Conservation (phyloP, 495 filamentous ascomycete species). For the Lasiosphaeria miniovina region DNA sequence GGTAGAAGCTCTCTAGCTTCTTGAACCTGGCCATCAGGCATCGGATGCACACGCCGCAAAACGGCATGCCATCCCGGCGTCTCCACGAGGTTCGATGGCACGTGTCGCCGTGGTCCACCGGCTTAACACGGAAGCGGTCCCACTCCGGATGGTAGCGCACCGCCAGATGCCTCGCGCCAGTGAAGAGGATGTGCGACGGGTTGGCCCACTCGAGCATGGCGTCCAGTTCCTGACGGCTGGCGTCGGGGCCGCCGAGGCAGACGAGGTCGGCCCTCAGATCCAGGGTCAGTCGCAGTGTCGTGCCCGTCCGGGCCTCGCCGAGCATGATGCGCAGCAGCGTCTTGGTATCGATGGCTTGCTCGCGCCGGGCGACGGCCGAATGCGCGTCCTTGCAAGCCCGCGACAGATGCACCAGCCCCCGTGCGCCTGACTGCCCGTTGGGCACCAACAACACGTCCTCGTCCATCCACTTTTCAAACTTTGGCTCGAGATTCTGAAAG, state of each 20-base stretch:
- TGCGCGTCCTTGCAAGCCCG: conserved; percentile 20
- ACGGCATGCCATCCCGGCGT: not conserved
- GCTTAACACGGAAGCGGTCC: conserved; percentile 9
- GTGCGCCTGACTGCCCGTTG: conserved; percentile 30
- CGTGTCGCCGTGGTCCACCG: no score
- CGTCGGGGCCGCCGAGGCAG: conserved; percentile 14
- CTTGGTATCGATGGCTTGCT: conserved; percentile 1
- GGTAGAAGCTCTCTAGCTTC: conserved; percentile 19
- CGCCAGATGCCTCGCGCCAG: conserved; percentile 16
- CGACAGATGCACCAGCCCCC: conserved; percentile 16
- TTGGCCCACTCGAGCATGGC: conserved; percentile 15
- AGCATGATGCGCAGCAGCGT: conserved; percentile 16
- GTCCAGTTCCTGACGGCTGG: conserved; percentile 1
- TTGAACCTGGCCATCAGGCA: conserved; percentile 17
- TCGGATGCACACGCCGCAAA: conserved; percentile 18
- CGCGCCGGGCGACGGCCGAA: conserved; percentile 17
- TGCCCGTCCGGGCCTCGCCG: not conserved
- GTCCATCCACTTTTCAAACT: conserved; percentile 11
- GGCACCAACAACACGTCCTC: conserved; percentile 23
- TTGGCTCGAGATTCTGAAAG: conserved; percentile 25
- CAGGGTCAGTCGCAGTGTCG: conserved; percentile 11
- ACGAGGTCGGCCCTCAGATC: conserved; percentile 22
- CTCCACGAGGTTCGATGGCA: no score
- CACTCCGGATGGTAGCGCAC: conserved; percentile 17
- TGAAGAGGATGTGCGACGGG: conserved; percentile 20